Conservation (phyloP, 2,329 filamentous ascomycete species). For the Fusarium concolor region DNA sequence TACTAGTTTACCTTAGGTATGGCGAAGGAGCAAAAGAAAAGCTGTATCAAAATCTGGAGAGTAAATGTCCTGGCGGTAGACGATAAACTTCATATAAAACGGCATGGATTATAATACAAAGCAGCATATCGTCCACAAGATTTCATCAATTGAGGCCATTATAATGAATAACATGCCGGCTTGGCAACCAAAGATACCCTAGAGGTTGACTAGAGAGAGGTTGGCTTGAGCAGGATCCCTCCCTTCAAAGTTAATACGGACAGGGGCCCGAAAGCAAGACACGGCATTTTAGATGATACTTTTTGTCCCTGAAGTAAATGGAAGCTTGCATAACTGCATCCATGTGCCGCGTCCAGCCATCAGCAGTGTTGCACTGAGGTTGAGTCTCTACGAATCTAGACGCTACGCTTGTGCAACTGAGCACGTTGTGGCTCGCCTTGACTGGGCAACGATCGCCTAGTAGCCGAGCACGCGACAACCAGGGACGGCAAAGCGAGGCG, state of each 20-base stretch:
- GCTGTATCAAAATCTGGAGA: no score
- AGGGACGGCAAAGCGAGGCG: conserved; percentile 22
- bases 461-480: conserved; percentile 14
- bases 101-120: background rate
- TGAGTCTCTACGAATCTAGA: conserved; percentile 33
- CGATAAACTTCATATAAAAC: background rate
- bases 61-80: no score
- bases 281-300: background rate
- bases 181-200: conserved; percentile 17
- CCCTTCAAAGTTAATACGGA: background rate
- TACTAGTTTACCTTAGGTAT: no score
- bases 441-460: conserved; percentile 32
- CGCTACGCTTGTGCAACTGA: conserved; percentile 36
- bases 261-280: background rate
- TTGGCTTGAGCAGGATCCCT: background rate
- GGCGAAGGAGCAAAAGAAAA: no score
- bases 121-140: background rate
- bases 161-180: background rate
- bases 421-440: conserved; percentile 30
- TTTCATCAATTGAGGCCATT: background rate
- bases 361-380: conserved; percentile 23
- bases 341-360: conserved; percentile 30
- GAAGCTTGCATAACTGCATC: conserved; percentile 29
- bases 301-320: conserved; percentile 1
- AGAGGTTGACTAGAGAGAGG: background rate